Percentiles rank a stretch among this genome's conserved stretches.
phyloP scores from a whole-genome alignment of 495 filamentous ascomycete species.

The Trichoderma gamsii region DNA sequence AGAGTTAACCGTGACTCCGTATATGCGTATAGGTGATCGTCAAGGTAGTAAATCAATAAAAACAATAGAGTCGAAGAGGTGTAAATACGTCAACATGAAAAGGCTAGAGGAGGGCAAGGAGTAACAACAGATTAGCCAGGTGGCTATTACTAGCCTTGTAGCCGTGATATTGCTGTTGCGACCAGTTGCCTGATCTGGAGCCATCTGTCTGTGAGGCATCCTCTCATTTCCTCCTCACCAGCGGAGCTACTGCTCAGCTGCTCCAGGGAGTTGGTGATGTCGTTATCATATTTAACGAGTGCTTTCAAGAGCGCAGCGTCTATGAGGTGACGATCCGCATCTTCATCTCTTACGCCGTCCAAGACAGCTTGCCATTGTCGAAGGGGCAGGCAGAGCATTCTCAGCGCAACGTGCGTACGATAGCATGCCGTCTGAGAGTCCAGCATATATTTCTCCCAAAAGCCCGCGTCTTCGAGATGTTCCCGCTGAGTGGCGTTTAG shows the following conservation, averaged over 20 bases:
- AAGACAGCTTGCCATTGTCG: constrained; percentile 35
- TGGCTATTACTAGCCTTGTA: neutral
- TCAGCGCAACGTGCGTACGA: constrained; percentile 65
- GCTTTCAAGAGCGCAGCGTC: constrained; percentile 28
- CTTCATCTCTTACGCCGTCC: constrained; percentile 32
- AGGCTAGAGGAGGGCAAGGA: no score
- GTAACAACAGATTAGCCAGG: no score
- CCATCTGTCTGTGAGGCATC: constrained; percentile 11
- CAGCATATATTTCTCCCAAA: constrained; percentile 63
- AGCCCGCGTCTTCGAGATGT: constrained; percentile 50
- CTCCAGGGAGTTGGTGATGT: constrained; percentile 7
- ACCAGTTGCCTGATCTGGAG: constrained; percentile 4
- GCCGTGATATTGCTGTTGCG: neutral
- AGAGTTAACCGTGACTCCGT: neutral
- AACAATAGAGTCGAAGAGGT: neutral
- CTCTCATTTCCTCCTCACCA: constrained; percentile 22
- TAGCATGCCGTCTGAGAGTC: constrained; percentile 58
- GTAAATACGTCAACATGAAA: neutral
- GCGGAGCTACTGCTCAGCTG: neutral
- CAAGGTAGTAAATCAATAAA: neutral
- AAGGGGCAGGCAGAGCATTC: constrained; percentile 34
- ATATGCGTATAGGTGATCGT: neutral
- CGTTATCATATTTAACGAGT: constrained; percentile 11
- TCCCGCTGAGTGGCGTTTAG: constrained; percentile 42
- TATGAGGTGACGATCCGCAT: constrained; percentile 28